Percentiles rank a stretch among this genome's conserved stretches.
These are phyloP conservation scores for Umbelopsis sp. DNA, from an alignment of 192 early-diverging fungal species.

Conservation along the genomic window DNA sequence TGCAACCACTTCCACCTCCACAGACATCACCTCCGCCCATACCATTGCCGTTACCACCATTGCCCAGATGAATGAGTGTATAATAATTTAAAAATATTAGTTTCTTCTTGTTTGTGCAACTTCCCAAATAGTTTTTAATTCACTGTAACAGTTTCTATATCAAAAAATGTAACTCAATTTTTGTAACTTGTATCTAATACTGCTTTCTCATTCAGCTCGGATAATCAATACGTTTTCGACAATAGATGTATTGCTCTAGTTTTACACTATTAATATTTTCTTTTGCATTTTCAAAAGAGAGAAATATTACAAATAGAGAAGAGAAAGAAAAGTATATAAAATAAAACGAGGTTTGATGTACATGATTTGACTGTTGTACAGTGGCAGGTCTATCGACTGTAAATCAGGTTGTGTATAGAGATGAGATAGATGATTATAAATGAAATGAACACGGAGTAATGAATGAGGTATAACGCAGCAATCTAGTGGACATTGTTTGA, in stretches of 20 bases:
- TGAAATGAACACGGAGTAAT: too few species aligned
- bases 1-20: slow-evolving; percentile 2
- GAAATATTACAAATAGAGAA: neutral
- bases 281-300: neutral
- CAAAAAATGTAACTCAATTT: too few species aligned
- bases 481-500: too few species aligned
- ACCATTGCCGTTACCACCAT: neutral
- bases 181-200: neutral
- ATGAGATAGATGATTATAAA: too few species aligned
- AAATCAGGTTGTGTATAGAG: too few species aligned
- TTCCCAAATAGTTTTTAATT: neutral
- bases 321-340: neutral
- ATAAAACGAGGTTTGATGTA: neutral
- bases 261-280: neutral
- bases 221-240: neutral
- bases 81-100: neutral
- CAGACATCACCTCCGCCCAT: slow-evolving; percentile 6
- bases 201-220: neutral
- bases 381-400: too few species aligned
- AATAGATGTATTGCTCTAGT: slow-evolving; percentile 3
- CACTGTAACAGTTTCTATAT: too few species aligned
- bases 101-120: neutral
- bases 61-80: slow-evolving; percentile 14
- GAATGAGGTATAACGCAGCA: too few species aligned
- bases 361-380: neutral